Evolutionary conservation across 805 yeast genomes (phyloP), one percentile per base, ranked within the genome.

Genomic region (Barnettozyma pratensis): DNA sequence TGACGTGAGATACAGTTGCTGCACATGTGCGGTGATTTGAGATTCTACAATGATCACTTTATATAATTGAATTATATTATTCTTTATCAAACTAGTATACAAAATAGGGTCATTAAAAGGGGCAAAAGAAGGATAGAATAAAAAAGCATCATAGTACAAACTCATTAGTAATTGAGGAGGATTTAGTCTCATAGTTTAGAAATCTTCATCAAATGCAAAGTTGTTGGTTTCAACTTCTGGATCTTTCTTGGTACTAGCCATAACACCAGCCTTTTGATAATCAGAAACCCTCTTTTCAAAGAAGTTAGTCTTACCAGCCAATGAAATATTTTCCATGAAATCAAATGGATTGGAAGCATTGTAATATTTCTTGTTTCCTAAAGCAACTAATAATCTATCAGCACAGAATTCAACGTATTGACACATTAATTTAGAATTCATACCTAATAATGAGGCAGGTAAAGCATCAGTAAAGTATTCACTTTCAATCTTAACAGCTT

Each of bases 201-300:
- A 92, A 64, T 94, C 98, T 72, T 92, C 99, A 70, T 91, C 96
- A 61, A 94, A 85, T 43, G 85, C 73, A 73, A 92, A 91, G 41
- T 80, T 79, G 66, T 74, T 74, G 9, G 41, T 76, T 54, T 70
- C 73, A 42, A 67, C 58, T 53, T 71, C 72, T 53, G 74, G 66
- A 59, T 81, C 79, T 57, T 71, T 59, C 42, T 45, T 70, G 47
- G 81, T 69, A 57, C 77, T 76, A 57, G 96, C 92, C 94, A 92
- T 92, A 64, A 92, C 99, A 76, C 99, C 98, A 50, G 99, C 98
- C 76, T 92, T 94, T 75, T 92, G 99, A 75, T 92, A 92, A 73
- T 92, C 99, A 50, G 96, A 87, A 50, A 92, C 99, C 75, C 99
- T 87, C 82, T 92, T 92, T 79, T 92, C 99, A 67, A 92, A 92